Percentiles rank a stretch among this genome's conserved stretches.
phyloP scores from a whole-genome alignment of 163 green algal species.

The Scenedesmus sp. region DNA sequence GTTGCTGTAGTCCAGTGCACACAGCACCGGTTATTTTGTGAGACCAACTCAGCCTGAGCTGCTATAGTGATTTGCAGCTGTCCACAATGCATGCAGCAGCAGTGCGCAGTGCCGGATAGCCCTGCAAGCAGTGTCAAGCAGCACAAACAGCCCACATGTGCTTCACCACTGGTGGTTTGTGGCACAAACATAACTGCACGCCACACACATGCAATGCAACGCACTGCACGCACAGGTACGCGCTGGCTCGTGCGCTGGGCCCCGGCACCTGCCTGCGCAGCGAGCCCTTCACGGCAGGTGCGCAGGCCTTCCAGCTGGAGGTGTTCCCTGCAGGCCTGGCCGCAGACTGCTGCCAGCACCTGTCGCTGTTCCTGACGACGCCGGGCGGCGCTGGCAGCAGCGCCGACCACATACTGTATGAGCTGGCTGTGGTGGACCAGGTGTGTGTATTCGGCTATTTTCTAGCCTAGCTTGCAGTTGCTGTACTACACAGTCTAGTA shows the following conservation, averaged over 20 bases:
- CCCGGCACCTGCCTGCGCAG: slow-evolving; percentile 64
- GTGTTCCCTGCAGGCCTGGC: slow-evolving; percentile 63
- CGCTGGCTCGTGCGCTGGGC: slow-evolving; percentile 61
- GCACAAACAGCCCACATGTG: too few species aligned
- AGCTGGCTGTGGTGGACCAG: slow-evolving; percentile 68
- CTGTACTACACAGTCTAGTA: background rate
- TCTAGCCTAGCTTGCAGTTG: background rate
- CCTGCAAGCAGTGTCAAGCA: too few species aligned
- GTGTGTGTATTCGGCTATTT: slow-evolving; percentile 23
- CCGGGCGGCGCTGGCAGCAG: slow-evolving; percentile 28
- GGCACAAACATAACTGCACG: too few species aligned
- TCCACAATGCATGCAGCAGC: too few species aligned
- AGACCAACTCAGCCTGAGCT: too few species aligned
- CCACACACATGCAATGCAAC: too few species aligned
- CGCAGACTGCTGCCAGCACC: slow-evolving; percentile 49
- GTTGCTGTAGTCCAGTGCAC: too few species aligned
- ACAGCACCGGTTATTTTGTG: too few species aligned
- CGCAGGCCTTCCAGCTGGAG: slow-evolving; percentile 69
- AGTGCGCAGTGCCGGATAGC: too few species aligned
- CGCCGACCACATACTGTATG: slow-evolving; percentile 63
- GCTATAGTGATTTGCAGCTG: too few species aligned
- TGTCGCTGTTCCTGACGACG: slow-evolving; percentile 67
- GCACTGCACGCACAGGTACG: slow-evolving; percentile 50
- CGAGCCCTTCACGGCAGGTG: slow-evolving; percentile 69
- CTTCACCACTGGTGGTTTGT: too few species aligned